Evolutionary conservation across 1,139 yeast genomes (phyloP).

Genomic region (Blastobotrys illinoisensis): DNA sequence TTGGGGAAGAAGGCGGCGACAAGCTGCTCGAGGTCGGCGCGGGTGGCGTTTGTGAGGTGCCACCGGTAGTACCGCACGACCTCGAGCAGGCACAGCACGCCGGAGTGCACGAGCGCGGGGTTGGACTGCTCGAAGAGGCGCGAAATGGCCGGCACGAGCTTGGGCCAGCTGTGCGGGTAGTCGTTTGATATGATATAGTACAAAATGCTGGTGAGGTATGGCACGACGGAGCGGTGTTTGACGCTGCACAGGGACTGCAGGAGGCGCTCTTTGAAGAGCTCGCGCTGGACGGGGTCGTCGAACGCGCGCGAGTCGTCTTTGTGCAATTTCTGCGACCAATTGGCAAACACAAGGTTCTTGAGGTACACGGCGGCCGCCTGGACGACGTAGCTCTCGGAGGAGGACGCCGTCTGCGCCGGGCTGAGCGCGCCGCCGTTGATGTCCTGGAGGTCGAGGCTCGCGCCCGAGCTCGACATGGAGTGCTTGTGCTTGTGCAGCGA

Average conservation of each 20-base stretch:
- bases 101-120: conserved; percentile 14
- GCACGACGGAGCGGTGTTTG: conserved; percentile 6
- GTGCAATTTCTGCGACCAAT: neutral
- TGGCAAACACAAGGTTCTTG: conserved; percentile 11
- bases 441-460: neutral
- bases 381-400: neutral
- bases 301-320: neutral
- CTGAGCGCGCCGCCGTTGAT: neutral
- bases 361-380: conserved; percentile 14
- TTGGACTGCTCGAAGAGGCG: conserved; percentile 9
- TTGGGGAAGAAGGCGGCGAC: conserved; percentile 12
- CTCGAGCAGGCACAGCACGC: conserved; percentile 13
- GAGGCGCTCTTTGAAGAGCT: conserved; percentile 8
- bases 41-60: neutral
- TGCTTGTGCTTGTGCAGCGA: neutral
- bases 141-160: conserved; percentile 8
- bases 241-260: conserved; percentile 8
- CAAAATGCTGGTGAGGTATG: conserved; percentile 1
- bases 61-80: conserved; percentile 12
- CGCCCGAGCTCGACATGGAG: neutral
- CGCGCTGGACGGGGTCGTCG: neutral
- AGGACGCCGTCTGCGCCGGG: neutral
- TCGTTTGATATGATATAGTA: neutral
- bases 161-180: conserved; percentile 4
- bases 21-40: neutral